Base-by-base conservation (phyloP, 352 stramenopile genomes). In the Pythium diclinum region DNA sequence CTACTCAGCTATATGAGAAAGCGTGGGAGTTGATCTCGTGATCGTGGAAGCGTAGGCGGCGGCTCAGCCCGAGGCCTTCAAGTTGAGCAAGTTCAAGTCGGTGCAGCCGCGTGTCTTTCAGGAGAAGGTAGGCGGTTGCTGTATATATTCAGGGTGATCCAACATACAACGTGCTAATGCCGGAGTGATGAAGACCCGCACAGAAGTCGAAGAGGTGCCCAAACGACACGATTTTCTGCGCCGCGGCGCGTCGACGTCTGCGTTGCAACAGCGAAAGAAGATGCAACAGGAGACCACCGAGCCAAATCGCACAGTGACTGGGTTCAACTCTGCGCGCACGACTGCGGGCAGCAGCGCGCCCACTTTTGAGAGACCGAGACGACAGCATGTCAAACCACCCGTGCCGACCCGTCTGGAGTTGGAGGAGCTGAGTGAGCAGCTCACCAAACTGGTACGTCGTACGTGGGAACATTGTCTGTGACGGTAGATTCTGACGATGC, bases 31-130 rank as follows among this genome's bases (percentile, higher is more conserved):
- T n/a, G 16, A 49, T 14, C 55, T 33, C 25, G 28, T 34, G 38
- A 36, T 38, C 23, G 40, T 17, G 25, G 6, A 13, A 9, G 28
- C 46, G 30, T 54, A 88, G 79, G 77, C 79, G 10, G 65, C 61
- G 25, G 42, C 69, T 8, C 54, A 69, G 17, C 75, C 67, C 3
- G 70, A 88, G 52, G 68, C 71, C 9, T 91, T 91, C 72, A 91
- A 89, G 63, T 65, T 91, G 6, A 77, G 74, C 34, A 81, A 68
- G 56, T 91, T 91, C 57, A 89, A 89, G 67, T 61, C 54, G 7
- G 76, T 87, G 4, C 76, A 75, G 19, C 67, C 83, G 32, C 75
- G 79, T 25, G 76, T 89, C 1, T 85, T 72, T 30, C 67, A 73
- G 54, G 66, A 78, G 21, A 71, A 81, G 49, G 71, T 75, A n/a